Evolutionary conservation across 805 yeast genomes (phyloP).

Genomic region (Ascoidea rubescens): DNA sequence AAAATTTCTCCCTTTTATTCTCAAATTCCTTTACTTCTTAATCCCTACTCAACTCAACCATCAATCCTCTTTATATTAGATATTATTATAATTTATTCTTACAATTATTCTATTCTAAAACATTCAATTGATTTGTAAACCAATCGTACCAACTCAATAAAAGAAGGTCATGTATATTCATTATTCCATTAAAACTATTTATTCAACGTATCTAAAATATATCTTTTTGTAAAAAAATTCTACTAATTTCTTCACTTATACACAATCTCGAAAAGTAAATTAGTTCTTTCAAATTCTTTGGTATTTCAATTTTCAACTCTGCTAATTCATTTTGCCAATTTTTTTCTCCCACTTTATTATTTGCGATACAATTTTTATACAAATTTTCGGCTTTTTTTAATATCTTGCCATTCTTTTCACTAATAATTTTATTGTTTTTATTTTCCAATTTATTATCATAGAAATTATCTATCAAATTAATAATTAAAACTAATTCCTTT

Average conservation of each 20-base stretch:
- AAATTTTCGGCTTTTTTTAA: conserved; percentile 1
- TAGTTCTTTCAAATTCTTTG: conserved; percentile 3
- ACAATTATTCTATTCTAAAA: too few species aligned
- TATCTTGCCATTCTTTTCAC: not conserved
- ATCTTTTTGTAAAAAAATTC: conserved; percentile 6
- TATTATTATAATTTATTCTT: too few species aligned
- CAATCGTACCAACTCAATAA: too few species aligned
- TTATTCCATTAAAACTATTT: too few species aligned
- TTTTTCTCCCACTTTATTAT: not conserved
- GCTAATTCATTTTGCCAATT: not conserved
- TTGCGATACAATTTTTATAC: not conserved
- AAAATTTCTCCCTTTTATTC: too few species aligned
- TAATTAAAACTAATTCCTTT: conserved; percentile 4
- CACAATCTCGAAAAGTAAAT: conserved; percentile 3
- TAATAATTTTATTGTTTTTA: not conserved
- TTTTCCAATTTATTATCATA: not conserved
- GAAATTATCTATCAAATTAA: conserved; percentile 4
- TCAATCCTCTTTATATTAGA: too few species aligned
- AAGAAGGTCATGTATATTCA: too few species aligned
- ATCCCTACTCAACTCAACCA: too few species aligned
- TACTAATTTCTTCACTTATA: conserved; percentile 7
- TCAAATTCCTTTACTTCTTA: too few species aligned
- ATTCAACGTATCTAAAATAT: too few species aligned
- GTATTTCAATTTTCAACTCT: conserved; percentile 1
- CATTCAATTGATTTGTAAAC: too few species aligned